phyloP scores from a whole-genome alignment of 768 basidiomycete species.

The Tubosaeta sp. region DNA sequence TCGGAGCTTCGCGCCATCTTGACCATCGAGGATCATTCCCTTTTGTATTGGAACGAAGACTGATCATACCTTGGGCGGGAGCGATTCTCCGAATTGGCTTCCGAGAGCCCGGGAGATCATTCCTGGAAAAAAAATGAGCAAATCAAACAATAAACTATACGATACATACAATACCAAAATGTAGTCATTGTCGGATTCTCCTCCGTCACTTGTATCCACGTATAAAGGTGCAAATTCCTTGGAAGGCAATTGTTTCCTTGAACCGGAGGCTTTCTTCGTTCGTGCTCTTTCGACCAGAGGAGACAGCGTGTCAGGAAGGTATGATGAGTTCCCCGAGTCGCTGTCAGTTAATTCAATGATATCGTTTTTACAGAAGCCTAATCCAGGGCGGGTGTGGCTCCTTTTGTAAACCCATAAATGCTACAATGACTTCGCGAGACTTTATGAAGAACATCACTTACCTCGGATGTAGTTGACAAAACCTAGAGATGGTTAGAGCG shows the following conservation, averaged over 20 bases:
- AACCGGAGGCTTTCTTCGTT: constrained; percentile 1
- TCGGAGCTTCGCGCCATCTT: constrained; percentile 4
- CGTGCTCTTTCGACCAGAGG: constrained; percentile 16
- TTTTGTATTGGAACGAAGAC: background rate
- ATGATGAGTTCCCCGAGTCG: constrained; percentile 17
- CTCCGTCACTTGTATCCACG: constrained; percentile 30
- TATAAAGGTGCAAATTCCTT: constrained; percentile 20
- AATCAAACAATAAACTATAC: background rate
- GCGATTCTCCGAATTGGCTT: constrained; percentile 37
- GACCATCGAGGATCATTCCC: background rate
- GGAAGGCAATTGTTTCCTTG: constrained; percentile 8
- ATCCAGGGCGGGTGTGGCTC: background rate
- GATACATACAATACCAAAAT: constrained; percentile 37
- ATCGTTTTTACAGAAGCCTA: constrained; percentile 7
- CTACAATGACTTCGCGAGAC: constrained; percentile 5
- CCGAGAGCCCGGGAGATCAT: constrained; percentile 48
- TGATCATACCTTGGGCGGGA: constrained; percentile 2
- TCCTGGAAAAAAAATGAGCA: constrained; percentile 19
- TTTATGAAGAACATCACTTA: constrained; percentile 4
- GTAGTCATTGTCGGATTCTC: constrained; percentile 31
- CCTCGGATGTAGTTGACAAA: constrained; percentile 8
- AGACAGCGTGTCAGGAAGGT: constrained; percentile 22
- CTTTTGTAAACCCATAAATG: background rate
- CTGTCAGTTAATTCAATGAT: constrained; percentile 31
- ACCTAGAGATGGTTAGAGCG: constrained; percentile 1